Evolutionary conservation across 345 rosid species (phyloP).

Genomic region (Pelargonium nanum): DNA sequence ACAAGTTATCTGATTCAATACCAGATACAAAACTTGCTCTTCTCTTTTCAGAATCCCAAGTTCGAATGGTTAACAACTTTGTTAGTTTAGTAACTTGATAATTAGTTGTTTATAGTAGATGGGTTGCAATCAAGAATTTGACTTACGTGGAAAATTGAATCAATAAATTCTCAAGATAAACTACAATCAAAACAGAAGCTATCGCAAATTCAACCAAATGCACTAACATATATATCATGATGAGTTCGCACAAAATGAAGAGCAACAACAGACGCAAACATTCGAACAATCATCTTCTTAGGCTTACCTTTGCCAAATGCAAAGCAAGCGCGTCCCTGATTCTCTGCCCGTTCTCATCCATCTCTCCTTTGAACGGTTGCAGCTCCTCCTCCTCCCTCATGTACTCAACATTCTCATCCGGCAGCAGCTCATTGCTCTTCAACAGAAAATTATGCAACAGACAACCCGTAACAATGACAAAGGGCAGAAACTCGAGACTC

Average conservation of each 20-base stretch:
- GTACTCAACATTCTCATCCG: conserved; percentile 20
- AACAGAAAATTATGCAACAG: too few species aligned
- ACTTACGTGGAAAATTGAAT: not conserved
- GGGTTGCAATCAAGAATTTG: too few species aligned
- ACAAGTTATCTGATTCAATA: too few species aligned
- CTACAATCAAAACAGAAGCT: not conserved
- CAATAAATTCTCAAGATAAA: not conserved
- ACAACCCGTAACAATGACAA: conserved; percentile 52
- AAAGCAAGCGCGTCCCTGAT: conserved; percentile 52
- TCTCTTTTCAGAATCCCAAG: not conserved
- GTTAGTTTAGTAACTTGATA: not conserved
- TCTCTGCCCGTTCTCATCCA: conserved; percentile 26
- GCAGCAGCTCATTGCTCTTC: conserved; percentile 22
- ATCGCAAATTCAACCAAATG: not conserved
- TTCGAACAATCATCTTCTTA: conserved; percentile 16
- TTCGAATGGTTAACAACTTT: too few species aligned
- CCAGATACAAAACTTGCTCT: too few species aligned
- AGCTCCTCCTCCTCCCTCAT: conserved; percentile 18
- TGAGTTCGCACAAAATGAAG: not conserved
- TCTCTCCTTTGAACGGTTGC: conserved; percentile 34
- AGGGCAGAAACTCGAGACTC: conserved; percentile 42
- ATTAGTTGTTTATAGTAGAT: too few species aligned
- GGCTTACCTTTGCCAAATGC: conserved; percentile 38
- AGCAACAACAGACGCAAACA: not conserved
- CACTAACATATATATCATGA: not conserved